A percentile compares a stretch with the other conserved stretches of the same genome.
Conservation (phyloP, 2,329 filamentous ascomycete species). For the Trichoderma gracile region DNA sequence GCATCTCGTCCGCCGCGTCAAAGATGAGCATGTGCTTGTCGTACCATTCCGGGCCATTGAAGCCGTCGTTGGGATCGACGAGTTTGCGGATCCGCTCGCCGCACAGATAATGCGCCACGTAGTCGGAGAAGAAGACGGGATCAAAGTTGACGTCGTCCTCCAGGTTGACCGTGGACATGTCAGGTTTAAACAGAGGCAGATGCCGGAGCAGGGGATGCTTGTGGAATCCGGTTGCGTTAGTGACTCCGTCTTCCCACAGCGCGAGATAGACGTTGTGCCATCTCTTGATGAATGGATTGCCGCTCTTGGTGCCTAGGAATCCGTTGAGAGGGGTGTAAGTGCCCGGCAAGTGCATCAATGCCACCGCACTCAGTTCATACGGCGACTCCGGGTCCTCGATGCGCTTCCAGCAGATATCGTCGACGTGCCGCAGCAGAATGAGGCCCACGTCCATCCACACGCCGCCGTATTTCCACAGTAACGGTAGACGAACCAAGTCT, state of each 20-base stretch:
- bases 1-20: slow-evolving; percentile 27
- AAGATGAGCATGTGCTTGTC: slow-evolving; percentile 37
- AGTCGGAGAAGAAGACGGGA: slow-evolving; percentile 33
- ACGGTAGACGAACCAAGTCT: slow-evolving; percentile 48
- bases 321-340: slow-evolving; percentile 39
- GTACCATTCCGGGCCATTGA: slow-evolving; percentile 40
- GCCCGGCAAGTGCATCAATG: neutral
- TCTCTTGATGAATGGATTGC: slow-evolving; percentile 46
- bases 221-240: slow-evolving; percentile 37
- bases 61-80: slow-evolving; percentile 38
- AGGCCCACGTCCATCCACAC: slow-evolving; percentile 48
- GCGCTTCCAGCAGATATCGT: slow-evolving; percentile 46
- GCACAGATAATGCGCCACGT: slow-evolving; percentile 37
- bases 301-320: slow-evolving; percentile 46
- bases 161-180: neutral
- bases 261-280: slow-evolving; percentile 44
- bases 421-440: slow-evolving; percentile 44
- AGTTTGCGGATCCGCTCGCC: slow-evolving; percentile 38
- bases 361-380: slow-evolving; percentile 33
- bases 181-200: neutral
- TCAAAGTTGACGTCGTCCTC: slow-evolving; percentile 22
- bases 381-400: slow-evolving; percentile 41
- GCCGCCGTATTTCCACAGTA: slow-evolving; percentile 45
- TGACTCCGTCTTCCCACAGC: slow-evolving; percentile 40
- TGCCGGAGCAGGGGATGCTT: slow-evolving; percentile 35